These are phyloP conservation scores for Phytophthora brassicae DNA, from an alignment of 352 stramenopile species.

Conservation along the genomic window DNA sequence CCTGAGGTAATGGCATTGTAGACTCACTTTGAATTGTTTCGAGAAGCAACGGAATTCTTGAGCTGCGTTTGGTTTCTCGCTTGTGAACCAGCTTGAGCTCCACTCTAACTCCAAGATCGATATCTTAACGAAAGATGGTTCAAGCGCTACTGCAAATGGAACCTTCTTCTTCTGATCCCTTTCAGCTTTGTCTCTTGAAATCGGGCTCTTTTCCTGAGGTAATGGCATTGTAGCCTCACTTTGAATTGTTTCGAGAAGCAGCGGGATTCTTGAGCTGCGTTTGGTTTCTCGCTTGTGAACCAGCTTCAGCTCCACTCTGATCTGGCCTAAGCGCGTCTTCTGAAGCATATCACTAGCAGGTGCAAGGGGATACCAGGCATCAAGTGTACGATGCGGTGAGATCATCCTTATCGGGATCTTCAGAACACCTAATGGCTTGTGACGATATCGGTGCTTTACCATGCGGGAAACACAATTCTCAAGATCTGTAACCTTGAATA, in stretches of 20 bases:
- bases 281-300: constrained; percentile 33
- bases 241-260: constrained; percentile 37
- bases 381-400: constrained; percentile 54
- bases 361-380: constrained; percentile 65
- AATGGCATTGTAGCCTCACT: constrained; percentile 16
- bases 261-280: constrained; percentile 40
- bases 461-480: constrained; percentile 71
- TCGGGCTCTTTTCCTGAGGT: constrained; percentile 1
- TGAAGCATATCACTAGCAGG: constrained; percentile 72
- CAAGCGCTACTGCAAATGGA: too few species aligned
- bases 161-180: too few species aligned
- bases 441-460: constrained; percentile 37
- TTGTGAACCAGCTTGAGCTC: constrained; percentile 43
- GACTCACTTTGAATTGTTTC: constrained; percentile 35
- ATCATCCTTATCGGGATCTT: constrained; percentile 71
- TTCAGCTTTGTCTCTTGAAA: not conserved
- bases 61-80: constrained; percentile 39
- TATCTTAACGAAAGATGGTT: too few species aligned
- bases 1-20: constrained; percentile 1
- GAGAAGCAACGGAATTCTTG: constrained; percentile 32
- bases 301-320: constrained; percentile 56
- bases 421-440: constrained; percentile 58
- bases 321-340: constrained; percentile 55
- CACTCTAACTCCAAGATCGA: too few species aligned
- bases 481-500: constrained; percentile 62